These are phyloP conservation scores for Sarocladium brachiariae DNA, from an alignment of 2,329 filamentous ascomycete genomes.

Conservation along the genomic window DNA sequence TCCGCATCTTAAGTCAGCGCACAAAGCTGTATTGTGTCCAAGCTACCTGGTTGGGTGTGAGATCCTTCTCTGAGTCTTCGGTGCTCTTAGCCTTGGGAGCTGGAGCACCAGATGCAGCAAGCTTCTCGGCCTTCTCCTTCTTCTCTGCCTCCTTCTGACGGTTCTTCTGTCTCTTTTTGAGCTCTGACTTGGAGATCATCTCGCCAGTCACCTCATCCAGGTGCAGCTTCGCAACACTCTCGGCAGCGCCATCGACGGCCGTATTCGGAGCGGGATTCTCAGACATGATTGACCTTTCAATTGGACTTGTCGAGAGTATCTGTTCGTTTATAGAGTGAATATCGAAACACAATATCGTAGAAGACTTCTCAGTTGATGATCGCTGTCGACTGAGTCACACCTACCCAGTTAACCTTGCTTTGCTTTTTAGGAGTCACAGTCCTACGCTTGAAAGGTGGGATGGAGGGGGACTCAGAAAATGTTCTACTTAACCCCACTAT, in stretches of 20 bases:
- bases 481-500: constrained; percentile 8
- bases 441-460: constrained; percentile 2
- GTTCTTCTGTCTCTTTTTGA: constrained; percentile 95
- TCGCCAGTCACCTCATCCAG: constrained; percentile 93
- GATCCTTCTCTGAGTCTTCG: constrained; percentile 54
- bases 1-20: no score
- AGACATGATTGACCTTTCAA: constrained; percentile 20
- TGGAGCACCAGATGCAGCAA: constrained; percentile 64
- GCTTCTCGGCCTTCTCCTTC: constrained; percentile 80
- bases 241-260: constrained; percentile 42
- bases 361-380: not conserved
- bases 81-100: constrained; percentile 45
- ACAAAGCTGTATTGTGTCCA: not conserved
- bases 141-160: constrained; percentile 83
- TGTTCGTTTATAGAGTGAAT: not conserved
- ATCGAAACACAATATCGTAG: not conserved
- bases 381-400: constrained; percentile 1
- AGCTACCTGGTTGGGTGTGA: constrained; percentile 46
- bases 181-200: constrained; percentile 71
- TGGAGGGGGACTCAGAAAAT: constrained; percentile 8
- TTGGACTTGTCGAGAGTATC: not conserved
- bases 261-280: constrained; percentile 24
- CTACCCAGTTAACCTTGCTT: not conserved
- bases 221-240: constrained; percentile 63
- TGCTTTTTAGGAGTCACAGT: constrained; percentile 9